Evolutionary conservation across 805 yeast species (phyloP), one percentile per base, ranked within the genome.

Genomic region (Candida cerambycidarum): DNA sequence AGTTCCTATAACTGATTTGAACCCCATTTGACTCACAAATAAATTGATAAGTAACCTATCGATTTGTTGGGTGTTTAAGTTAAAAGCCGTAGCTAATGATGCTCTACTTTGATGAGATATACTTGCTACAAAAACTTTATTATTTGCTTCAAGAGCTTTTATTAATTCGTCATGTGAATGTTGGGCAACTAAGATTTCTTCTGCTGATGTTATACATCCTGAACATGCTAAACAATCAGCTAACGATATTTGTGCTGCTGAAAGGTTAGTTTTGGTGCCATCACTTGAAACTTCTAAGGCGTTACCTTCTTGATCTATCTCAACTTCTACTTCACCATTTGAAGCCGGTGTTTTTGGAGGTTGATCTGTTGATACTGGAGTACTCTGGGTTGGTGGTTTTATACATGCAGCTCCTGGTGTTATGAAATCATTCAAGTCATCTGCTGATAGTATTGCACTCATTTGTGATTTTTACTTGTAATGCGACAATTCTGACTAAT

Each of bases 191-290:
- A 93, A 67, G 5, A 93, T 89, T 48, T 92, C 96, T 59, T 93
- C 99, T n/a, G 97, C 95, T 4, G 96, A 86, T 0, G 99, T 93
- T 42, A 93, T 89, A 62, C 99, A 93, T 0, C 99, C 99, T 7
- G 95, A 82, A 58, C 99, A 93, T 0, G 99, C 99, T 41, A 93
- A 69, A 63, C 99, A 93, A 67, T 93, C 99, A 14, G 89, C 83
- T 39, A 93, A 66, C 1, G 93, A 85, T 36, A 93, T 92, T 50
- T 86, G 92, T 0, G 97, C 98, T 40, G 89, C 82, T 19, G 83
- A 75, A 5, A 89, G 67, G 14, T 70, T 67, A 27, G 74, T 71
- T 3, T 71, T 57, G 5, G 67, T 66, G 17, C 79, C 81, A 46
- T 79, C 82, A 35, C 76, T 73, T 5, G 83, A 78, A 2, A 89